These are phyloP conservation scores for Moniliophthora roreri DNA, from an alignment of 1,284 basidiomycete species.

Conservation along the genomic window DNA sequence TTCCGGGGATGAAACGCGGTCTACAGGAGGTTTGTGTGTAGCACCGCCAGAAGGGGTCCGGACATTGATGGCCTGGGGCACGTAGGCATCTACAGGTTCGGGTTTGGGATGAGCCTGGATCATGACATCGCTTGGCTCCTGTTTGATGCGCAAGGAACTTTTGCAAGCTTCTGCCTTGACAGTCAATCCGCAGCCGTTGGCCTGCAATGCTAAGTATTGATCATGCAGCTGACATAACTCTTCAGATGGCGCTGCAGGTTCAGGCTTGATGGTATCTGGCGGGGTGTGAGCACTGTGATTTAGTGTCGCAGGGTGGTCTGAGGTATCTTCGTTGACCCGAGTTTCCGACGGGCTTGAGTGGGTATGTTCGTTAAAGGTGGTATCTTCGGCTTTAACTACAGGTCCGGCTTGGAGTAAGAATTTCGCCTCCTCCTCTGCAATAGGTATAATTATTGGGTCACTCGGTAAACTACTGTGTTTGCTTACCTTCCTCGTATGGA, in stretches of 20 bases:
- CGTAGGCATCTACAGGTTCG: background rate
- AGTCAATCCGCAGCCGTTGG: too few relatives aligned
- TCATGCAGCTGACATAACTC: too few relatives aligned
- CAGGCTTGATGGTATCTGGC: too few relatives aligned
- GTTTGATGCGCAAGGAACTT: too few relatives aligned
- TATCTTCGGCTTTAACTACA: background rate
- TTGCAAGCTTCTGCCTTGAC: too few relatives aligned
- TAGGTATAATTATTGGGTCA: background rate
- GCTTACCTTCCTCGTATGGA: slow-evolving; percentile 2
- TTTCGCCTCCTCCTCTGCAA: background rate
- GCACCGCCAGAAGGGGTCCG: background rate
- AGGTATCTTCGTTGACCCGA: background rate
- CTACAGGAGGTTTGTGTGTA: background rate
- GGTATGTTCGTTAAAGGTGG: background rate
- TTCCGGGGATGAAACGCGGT: background rate
- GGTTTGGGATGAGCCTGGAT: background rate
- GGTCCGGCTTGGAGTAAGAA: background rate
- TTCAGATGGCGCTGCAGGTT: too few relatives aligned
- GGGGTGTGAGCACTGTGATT: too few relatives aligned
- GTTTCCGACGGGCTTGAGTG: background rate
- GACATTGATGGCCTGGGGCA: background rate
- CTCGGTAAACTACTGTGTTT: too few relatives aligned
- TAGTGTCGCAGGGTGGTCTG: too few relatives aligned
- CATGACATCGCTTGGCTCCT: too few relatives aligned
- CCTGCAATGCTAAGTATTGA: too few relatives aligned